These are phyloP conservation scores for Lecanoromycetidae sp. DNA, from an alignment of 2,329 filamentous ascomycete species.

Conservation along the genomic window DNA sequence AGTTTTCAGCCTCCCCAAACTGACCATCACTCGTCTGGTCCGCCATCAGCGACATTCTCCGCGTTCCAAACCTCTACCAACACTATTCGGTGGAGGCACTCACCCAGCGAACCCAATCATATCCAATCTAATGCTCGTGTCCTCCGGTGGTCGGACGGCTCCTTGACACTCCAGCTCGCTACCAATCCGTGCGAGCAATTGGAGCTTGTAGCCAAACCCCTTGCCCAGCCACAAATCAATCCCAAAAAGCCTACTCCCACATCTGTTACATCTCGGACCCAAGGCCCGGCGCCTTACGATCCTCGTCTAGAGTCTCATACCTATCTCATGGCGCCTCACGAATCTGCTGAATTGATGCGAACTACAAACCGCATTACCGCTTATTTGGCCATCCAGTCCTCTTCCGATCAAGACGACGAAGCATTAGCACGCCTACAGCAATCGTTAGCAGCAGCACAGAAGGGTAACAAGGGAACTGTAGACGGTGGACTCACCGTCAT, in stretches of 20 bases:
- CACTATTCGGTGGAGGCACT: conserved; percentile 53
- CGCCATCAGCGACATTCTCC: conserved; percentile 38
- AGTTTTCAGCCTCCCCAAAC: conserved; percentile 47
- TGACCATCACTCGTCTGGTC: conserved; percentile 40
- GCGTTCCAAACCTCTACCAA: conserved; percentile 52
- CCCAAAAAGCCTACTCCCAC: conserved; percentile 39
- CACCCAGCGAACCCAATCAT: conserved; percentile 43
- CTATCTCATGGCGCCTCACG: conserved; percentile 49
- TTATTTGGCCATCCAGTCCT: conserved; percentile 44
- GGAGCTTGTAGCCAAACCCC: conserved; percentile 44
- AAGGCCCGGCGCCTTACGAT: conserved; percentile 33
- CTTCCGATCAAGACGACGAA: conserved; percentile 42
- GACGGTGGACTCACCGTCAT: conserved; percentile 45
- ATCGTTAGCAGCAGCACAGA: conserved; percentile 44
- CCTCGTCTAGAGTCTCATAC: conserved; percentile 49
- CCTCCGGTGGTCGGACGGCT: conserved; percentile 56
- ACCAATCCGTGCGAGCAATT: conserved; percentile 50
- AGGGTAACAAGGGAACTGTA: conserved; percentile 38
- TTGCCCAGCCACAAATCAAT: conserved; percentile 42
- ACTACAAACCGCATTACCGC: conserved; percentile 52
- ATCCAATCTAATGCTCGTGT: conserved; percentile 55
- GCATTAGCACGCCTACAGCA: conserved; percentile 51
- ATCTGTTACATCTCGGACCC: conserved; percentile 28
- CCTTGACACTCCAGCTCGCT: conserved; percentile 52
- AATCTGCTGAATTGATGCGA: conserved; percentile 45